Evolutionary conservation across 169 alveolate genomes (phyloP).

Genomic region (Toxoplasma gondii): DNA sequence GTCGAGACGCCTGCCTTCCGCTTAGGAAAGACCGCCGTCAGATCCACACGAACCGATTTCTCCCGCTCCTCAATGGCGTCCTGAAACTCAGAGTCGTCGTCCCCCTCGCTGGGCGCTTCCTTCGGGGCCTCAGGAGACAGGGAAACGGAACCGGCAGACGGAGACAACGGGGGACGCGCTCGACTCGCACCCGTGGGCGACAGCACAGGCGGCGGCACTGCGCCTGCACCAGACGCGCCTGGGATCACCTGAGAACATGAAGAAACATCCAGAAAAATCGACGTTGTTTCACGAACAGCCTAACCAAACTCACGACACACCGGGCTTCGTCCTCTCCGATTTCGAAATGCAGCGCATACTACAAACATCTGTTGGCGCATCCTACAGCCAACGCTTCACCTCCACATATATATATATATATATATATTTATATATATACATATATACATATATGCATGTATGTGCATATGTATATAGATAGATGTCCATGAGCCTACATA

Average conservation of each 20-base stretch:
- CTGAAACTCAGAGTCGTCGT: conserved; percentile 72
- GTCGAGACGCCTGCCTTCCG: not conserved
- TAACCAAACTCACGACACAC: no score
- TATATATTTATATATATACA: no score
- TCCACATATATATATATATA: no score
- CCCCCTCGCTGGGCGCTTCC: conserved; percentile 45
- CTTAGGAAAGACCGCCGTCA: conserved; percentile 36
- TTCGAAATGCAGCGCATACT: no score
- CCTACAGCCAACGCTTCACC: no score
- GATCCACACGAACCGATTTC: conserved; percentile 68
- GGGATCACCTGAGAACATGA: not conserved
- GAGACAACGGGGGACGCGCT: not conserved
- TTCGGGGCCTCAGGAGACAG: not conserved
- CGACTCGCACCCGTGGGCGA: not conserved
- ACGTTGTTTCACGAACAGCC: no score
- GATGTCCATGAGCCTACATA: no score
- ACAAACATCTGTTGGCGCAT: no score
- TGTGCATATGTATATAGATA: no score
- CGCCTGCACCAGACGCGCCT: not conserved
- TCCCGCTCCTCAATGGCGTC: conserved; percentile 76
- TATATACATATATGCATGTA: no score
- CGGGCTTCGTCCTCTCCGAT: no score
- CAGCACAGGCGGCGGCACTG: not conserved
- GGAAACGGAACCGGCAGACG: not conserved
- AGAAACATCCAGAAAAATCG: no score